Percentiles rank a stretch among this genome's conserved stretches.
These are phyloP conservation scores for Yamadazyma songkhlaensis DNA, from an alignment of 1,139 yeast genomes.

Conservation along the genomic window DNA sequence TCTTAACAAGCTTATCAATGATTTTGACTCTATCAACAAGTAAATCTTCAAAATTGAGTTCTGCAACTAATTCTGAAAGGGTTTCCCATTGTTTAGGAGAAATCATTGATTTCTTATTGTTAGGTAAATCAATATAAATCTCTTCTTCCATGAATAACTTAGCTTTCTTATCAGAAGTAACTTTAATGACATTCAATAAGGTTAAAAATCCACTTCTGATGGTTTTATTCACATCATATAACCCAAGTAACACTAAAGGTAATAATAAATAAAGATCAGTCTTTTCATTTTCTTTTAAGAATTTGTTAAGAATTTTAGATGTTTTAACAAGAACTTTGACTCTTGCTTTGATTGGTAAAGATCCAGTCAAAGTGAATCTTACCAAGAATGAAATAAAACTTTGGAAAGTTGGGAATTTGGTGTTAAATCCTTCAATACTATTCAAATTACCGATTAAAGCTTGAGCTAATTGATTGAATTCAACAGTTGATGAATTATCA, in stretches of 20 bases:
- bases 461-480: constrained; percentile 36
- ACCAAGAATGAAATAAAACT: constrained; percentile 52
- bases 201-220: constrained; percentile 28
- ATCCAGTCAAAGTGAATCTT: constrained; percentile 54
- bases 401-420: constrained; percentile 28
- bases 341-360: constrained; percentile 57
- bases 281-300: constrained; percentile 17
- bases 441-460: constrained; percentile 2
- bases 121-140: constrained; percentile 37
- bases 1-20: constrained; percentile 21
- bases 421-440: constrained; percentile 12
- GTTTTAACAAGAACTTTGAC: constrained; percentile 43
- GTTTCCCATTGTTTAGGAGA: constrained; percentile 61
- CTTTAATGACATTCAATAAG: constrained; percentile 16
- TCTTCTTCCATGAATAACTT: constrained; percentile 37
- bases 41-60: constrained; percentile 25
- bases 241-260: constrained; percentile 38
- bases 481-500: constrained; percentile 31
- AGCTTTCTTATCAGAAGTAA: constrained; percentile 17
- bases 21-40: constrained; percentile 29
- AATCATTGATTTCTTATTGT: constrained; percentile 50
- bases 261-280: constrained; percentile 31
- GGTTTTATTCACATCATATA: constrained; percentile 26
- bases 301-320: constrained; percentile 28
- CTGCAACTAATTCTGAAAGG: constrained; percentile 43